Base-by-base conservation (phyloP, 2,329 filamentous ascomycete species). In the Chaetothyriales sp. region DNA sequence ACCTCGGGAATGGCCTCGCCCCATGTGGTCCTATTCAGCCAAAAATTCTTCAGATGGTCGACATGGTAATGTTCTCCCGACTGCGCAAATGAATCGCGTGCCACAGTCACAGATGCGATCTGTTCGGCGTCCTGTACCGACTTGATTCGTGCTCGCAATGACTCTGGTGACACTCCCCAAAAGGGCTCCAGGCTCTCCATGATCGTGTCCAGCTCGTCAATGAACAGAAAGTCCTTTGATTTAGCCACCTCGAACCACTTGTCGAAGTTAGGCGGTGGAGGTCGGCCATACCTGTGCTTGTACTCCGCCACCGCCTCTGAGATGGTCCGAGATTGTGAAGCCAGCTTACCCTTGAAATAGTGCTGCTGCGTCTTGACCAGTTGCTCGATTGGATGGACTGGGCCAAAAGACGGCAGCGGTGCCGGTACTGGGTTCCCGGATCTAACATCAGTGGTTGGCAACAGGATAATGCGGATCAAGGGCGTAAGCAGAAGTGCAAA, bases 251-350 rank as follows among this genome's bases (percentile, higher is more conserved):
- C 60, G 58, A 76, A 79, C 78, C 77, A 80, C 53, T 70, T 66
- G 54, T 79, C 73, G 54, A 80, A 80, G 12, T 72, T 71, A 9
- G 77, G 76, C 22, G 77, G 77, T 1, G 77, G 77, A 53, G 72
- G 65, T 50, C 73, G 70, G 2, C 65, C 61, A 57, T 80, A 78
- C 51, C 76, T 69, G 45, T 64, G 62, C 43, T 65, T 68, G 59
- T 80, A 80, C 39, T 73, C 67, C n/a, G 62, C 54, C 7, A 75
- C 70, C 25, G 75, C 75, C 53, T 73, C 67, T 28, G 65, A 60
- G 1, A 80, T 60, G 9, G 64, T 72, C 9, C n/a, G 10, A 15
- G 52, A 52, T 28, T 52, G 47, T 19, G 22, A 18, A 10, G 20
- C 45, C 18, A 47, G 45, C 18, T 18, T 18, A 2, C 18, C 32